Conservation (phyloP, 345 rosid genomes). For the Rhodamnia argentea region DNA sequence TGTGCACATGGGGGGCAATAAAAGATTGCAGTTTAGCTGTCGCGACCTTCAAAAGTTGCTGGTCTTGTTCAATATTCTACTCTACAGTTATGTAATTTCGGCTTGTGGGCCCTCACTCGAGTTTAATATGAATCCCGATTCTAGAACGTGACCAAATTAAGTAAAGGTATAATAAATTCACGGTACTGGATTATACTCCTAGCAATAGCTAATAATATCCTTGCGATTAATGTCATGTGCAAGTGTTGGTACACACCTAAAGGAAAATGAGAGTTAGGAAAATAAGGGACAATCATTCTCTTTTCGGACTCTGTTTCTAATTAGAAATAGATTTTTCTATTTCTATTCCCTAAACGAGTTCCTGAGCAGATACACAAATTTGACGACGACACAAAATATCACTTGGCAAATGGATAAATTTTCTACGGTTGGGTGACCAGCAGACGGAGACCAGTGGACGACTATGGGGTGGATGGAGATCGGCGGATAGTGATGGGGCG, state of each 20-base stretch:
- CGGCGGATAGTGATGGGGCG: too few species aligned
- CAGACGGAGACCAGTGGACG: too few species aligned
- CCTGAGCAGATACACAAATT: too few species aligned
- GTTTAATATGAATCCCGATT: not conserved
- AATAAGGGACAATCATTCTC: not conserved
- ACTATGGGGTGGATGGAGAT: too few species aligned
- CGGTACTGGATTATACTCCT: not conserved
- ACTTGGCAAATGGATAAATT: too few species aligned
- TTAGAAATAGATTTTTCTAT: too few species aligned
- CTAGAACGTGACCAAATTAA: not conserved
- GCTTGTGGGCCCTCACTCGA: not conserved
- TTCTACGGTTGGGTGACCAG: too few species aligned
- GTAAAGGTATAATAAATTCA: too few species aligned
- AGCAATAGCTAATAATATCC: not conserved
- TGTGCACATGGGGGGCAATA: not conserved
- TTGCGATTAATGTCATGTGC: not conserved
- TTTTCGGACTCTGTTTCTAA: too few species aligned
- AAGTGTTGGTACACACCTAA: not conserved
- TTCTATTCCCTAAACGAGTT: too few species aligned
- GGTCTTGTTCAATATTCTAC: not conserved
- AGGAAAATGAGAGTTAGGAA: not conserved
- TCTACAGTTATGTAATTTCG: not conserved
- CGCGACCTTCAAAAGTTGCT: not conserved
- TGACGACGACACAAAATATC: too few species aligned
- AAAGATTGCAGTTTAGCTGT: not conserved